A percentile compares a stretch with the other conserved stretches of the same genome.
Conservation (phyloP, 1,284 basidiomycete species). For the Rhodofomes roseus region DNA sequence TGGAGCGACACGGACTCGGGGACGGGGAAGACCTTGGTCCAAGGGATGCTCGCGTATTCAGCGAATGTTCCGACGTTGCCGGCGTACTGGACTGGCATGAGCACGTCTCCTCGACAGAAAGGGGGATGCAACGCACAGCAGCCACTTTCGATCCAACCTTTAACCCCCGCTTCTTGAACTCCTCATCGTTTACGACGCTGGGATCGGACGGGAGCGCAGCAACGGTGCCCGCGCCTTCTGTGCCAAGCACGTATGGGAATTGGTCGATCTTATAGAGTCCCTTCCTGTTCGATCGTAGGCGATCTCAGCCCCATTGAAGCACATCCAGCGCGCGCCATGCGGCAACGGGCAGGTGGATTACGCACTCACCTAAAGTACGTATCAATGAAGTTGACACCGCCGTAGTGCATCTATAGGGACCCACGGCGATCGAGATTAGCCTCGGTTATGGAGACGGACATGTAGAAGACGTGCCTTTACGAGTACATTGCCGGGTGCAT, state of each 20-base stretch:
- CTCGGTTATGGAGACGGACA: background rate
- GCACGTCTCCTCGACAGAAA: background rate
- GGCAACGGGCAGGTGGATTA: background rate
- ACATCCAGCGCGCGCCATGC: background rate
- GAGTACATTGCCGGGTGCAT: constrained; percentile 64
- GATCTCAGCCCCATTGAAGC: background rate
- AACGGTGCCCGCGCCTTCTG: constrained; percentile 77
- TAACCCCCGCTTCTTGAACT: constrained; percentile 57
- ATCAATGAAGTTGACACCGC: constrained; percentile 86
- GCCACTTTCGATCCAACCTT: constrained; percentile 61
- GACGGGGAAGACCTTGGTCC: constrained; percentile 47
- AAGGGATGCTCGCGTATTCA: constrained; percentile 24
- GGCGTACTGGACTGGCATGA: constrained; percentile 35
- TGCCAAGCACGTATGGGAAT: constrained; percentile 76
- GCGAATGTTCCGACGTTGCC: constrained; percentile 25
- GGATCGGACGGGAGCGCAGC: constrained; percentile 65
- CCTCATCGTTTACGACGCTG: constrained; percentile 47
- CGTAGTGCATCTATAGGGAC: constrained; percentile 48
- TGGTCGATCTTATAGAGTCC: constrained; percentile 55
- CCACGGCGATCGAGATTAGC: background rate
- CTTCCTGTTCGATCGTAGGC: constrained; percentile 31
- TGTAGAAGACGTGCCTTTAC: constrained; percentile 56
- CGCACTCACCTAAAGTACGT: constrained; percentile 58
- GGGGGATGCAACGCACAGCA: constrained; percentile 42
- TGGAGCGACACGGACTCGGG: constrained; percentile 57